Percentiles rank a stretch among this genome's conserved stretches.
phyloP scores from a whole-genome alignment of 805 yeast genomes.

The Cyberlindnera lachancei region DNA sequence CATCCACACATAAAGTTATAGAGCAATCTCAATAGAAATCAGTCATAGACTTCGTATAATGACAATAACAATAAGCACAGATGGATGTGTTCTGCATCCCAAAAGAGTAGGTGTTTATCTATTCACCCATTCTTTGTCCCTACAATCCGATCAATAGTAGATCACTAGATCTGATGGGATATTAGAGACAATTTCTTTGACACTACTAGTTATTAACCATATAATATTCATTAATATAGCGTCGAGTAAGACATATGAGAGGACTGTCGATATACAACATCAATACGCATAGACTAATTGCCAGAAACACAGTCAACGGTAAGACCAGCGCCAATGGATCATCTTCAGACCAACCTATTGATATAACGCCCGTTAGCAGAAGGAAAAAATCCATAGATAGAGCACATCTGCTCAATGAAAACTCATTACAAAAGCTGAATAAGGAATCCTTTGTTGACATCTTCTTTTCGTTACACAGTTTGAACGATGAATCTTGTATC shows the following conservation, averaged over 20 bases:
- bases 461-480: slow-evolving; percentile 29
- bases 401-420: no score
- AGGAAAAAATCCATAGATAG: no score
- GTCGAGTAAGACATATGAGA: slow-evolving; percentile 17
- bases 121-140: background rate
- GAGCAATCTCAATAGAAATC: no score
- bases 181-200: no score
- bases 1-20: no score
- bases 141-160: no score
- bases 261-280: slow-evolving; percentile 16
- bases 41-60: no score
- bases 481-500: slow-evolving; percentile 15
- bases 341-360: no score
- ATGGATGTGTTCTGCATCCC: slow-evolving; percentile 11
- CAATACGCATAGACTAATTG: slow-evolving; percentile 2
- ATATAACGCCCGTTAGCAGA: no score
- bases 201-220: background rate
- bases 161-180: no score
- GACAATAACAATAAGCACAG: slow-evolving; percentile 6
- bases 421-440: slow-evolving; percentile 22
- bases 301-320: no score
- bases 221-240: slow-evolving; percentile 7
- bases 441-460: slow-evolving; percentile 23
- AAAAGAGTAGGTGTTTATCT: slow-evolving; percentile 5
- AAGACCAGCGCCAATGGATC: no score